These are phyloP conservation scores for Hibiscus syriacus DNA, from an alignment of 345 rosid genomes.

Conservation along the genomic window DNA sequence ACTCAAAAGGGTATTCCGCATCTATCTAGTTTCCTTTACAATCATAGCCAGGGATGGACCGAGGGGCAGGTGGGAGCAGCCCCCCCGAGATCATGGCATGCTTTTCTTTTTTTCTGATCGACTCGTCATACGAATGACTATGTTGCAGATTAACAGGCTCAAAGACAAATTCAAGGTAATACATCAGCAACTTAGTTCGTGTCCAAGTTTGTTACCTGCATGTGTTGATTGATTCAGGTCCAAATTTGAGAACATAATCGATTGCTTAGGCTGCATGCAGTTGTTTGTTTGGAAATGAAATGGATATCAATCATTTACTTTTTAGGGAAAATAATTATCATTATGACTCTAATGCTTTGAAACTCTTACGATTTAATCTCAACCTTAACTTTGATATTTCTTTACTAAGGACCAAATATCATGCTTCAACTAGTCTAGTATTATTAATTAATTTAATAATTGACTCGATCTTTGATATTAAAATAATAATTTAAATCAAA, in stretches of 20 bases:
- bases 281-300: neutral
- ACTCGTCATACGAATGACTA: constrained; percentile 7
- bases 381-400: no score
- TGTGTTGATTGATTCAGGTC: constrained; percentile 15
- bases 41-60: no score
- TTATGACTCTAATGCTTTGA: no score
- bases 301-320: neutral
- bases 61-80: no score
- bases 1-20: constrained; percentile 56
- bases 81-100: neutral
- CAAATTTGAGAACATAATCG: neutral
- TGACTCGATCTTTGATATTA: no score
- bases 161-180: constrained; percentile 79
- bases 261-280: neutral
- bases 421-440: no score
- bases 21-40: neutral
- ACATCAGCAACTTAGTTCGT: constrained; percentile 50
- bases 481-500: no score
- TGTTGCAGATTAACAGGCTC: constrained; percentile 71
- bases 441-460: no score
- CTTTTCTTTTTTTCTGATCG: neutral
- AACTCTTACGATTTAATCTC: no score
- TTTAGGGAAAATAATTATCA: no score
- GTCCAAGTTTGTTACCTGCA: constrained; percentile 28
- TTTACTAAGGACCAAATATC: no score